Evolutionary conservation across 2,329 filamentous ascomycete genomes (phyloP).

Genomic region (Septoria petroselini): DNA sequence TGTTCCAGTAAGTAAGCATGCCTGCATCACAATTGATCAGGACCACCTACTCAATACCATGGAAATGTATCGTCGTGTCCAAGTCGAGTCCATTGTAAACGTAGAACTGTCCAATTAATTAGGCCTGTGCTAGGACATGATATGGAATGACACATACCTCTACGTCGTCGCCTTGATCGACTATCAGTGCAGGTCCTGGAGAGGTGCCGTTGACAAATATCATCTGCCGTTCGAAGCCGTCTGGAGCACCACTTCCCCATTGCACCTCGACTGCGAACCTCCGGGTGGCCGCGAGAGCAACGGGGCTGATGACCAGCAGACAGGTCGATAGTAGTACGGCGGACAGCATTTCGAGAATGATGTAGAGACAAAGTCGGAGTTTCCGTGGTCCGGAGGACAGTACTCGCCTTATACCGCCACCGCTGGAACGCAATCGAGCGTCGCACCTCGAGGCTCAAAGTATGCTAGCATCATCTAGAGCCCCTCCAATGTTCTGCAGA

Average conservation of each 20-base stretch:
- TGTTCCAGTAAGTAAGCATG: not conserved
- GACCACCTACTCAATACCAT: slow-evolving; percentile 21
- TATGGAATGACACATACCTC: slow-evolving; percentile 7
- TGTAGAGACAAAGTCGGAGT: slow-evolving; percentile 1
- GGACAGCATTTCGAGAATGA: slow-evolving; percentile 12
- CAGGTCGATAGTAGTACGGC: not conserved
- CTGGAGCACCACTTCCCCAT: slow-evolving; percentile 19
- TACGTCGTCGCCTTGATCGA: slow-evolving; percentile 22
- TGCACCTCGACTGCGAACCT: slow-evolving; percentile 14
- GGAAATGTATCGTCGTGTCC: slow-evolving; percentile 25
- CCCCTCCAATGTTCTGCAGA: slow-evolving; percentile 10
- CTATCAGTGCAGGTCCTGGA: slow-evolving; percentile 18
- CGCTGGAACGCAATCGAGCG: not conserved
- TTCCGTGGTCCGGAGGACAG: not conserved
- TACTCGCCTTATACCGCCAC: slow-evolving; percentile 4
- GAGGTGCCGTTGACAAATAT: slow-evolving; percentile 22
- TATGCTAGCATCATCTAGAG: slow-evolving; percentile 2
- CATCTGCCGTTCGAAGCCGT: slow-evolving; percentile 17
- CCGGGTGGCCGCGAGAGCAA: slow-evolving; percentile 8
- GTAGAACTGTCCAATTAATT: slow-evolving; percentile 12
- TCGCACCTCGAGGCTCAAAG: slow-evolving; percentile 3
- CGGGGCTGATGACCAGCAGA: slow-evolving; percentile 9
- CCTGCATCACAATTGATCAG: not conserved
- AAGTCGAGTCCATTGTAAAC: slow-evolving; percentile 17
- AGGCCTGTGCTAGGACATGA: not conserved